Evolutionary conservation across 805 yeast genomes (phyloP).

Genomic region (Barnettozyma botsteinii): DNA sequence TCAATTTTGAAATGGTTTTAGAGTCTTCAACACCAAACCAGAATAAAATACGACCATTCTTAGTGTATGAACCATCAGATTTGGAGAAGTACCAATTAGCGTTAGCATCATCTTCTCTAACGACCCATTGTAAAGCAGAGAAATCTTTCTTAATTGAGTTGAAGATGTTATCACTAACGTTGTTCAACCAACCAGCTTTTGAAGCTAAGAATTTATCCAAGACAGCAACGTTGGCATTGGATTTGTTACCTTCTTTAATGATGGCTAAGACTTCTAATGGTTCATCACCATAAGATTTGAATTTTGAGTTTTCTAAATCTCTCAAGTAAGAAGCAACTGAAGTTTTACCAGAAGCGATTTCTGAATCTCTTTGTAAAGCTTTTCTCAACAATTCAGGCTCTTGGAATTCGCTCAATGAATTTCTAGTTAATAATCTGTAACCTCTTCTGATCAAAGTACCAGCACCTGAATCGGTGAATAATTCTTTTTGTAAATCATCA

Average conservation of each 20-base stretch:
- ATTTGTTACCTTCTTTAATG: constrained; percentile 46
- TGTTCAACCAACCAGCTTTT: constrained; percentile 93
- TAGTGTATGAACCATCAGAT: constrained; percentile 90
- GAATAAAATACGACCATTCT: constrained; percentile 83
- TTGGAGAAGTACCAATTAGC: constrained; percentile 87
- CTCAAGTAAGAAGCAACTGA: constrained; percentile 81
- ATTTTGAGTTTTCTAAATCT: constrained; percentile 52
- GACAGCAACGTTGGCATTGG: constrained; percentile 45
- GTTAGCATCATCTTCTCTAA: constrained; percentile 84
- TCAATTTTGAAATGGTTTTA: constrained; percentile 54
- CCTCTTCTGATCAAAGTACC: constrained; percentile 98
- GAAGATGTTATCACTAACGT: constrained; percentile 93
- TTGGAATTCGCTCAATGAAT: constrained; percentile 59
- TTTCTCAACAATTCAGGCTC: constrained; percentile 72
- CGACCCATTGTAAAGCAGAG: constrained; percentile 76
- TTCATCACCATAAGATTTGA: constrained; percentile 89
- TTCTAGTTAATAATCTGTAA: constrained; percentile 72
- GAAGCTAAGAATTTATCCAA: constrained; percentile 84
- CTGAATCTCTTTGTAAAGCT: constrained; percentile 73
- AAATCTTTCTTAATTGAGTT: constrained; percentile 72
- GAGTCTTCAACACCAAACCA: constrained; percentile 86
- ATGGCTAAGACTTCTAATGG: constrained; percentile 92
- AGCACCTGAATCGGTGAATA: constrained; percentile 98
- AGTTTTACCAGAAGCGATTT: constrained; percentile 59
- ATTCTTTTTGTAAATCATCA: constrained; percentile 90